Evolutionary conservation across 805 yeast genomes (phyloP).

Genomic region (Yarrowia sp.): DNA sequence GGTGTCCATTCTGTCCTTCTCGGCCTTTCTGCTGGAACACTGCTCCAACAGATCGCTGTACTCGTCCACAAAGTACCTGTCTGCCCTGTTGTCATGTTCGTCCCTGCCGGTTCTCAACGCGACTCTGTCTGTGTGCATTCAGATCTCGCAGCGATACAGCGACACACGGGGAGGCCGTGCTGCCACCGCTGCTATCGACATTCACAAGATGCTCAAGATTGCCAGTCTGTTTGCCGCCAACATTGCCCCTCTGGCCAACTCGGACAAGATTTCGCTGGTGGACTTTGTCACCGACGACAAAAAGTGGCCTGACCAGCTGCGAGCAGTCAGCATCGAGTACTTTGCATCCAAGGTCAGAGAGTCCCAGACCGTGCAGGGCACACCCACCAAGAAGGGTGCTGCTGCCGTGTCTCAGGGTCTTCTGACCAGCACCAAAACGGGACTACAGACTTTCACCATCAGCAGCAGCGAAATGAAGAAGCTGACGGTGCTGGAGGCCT

Average conservation of each 20-base stretch:
- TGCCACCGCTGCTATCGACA: constrained; percentile 54
- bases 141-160: constrained; percentile 67
- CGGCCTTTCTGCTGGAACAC: constrained; percentile 68
- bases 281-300: constrained; percentile 44
- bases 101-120: constrained; percentile 64
- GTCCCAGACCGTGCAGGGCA: constrained; percentile 9
- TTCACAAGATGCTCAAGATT: constrained; percentile 58
- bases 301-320: constrained; percentile 44
- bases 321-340: constrained; percentile 46
- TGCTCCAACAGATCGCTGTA: constrained; percentile 73
- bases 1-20: constrained; percentile 64
- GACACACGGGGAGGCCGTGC: constrained; percentile 55
- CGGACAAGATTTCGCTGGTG: constrained; percentile 42
- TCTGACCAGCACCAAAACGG: constrained; percentile 43
- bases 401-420: too few species aligned
- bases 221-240: constrained; percentile 51
- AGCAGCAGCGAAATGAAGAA: constrained; percentile 64
- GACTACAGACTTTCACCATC: constrained; percentile 60
- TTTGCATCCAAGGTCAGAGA: constrained; percentile 40
- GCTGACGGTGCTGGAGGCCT: constrained; percentile 47
- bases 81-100: constrained; percentile 63
- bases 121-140: constrained; percentile 65
- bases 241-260: constrained; percentile 45
- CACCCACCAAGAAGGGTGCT: too few species aligned
- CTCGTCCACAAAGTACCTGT: constrained; percentile 68